A percentile compares a stretch with the other conserved stretches of the same genome.
Conservation (phyloP, 495 filamentous ascomycete species). For the Aspergillus panamensis region DNA sequence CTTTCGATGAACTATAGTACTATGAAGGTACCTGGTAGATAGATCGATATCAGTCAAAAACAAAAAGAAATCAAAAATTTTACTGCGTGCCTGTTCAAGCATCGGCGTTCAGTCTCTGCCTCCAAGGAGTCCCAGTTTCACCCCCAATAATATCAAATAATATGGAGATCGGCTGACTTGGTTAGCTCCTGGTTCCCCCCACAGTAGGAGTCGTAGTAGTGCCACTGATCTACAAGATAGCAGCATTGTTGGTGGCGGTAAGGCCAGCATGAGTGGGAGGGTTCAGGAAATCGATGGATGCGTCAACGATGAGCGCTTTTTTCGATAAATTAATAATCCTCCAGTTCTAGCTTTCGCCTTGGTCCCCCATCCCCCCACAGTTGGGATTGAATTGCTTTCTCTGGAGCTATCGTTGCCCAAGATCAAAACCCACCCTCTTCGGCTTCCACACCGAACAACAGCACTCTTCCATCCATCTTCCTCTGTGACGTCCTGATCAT, state of each 20-base stretch:
- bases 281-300: slow-evolving; percentile 1
- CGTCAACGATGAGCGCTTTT: neutral
- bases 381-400: neutral
- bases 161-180: slow-evolving; percentile 4
- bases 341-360: neutral
- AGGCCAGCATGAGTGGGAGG: neutral
- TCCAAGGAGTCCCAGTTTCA: neutral
- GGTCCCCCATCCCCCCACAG: neutral
- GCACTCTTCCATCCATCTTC: neutral
- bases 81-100: neutral
- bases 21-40: too few relatives aligned
- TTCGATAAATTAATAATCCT: slow-evolving; percentile 6
- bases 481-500: neutral
- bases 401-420: neutral
- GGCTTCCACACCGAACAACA: neutral
- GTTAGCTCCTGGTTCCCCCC: slow-evolving; percentile 4
- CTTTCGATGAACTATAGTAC: too few relatives aligned
- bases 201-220: too few relatives aligned
- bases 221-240: slow-evolving; percentile 11
- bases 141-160: neutral
- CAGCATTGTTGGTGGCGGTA: slow-evolving; percentile 3
- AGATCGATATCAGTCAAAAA: neutral
- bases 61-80: neutral
- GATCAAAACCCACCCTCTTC: neutral
- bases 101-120: neutral